Base-by-base conservation (phyloP, 257 asterid genomes). In the Linderniella brevidens region DNA sequence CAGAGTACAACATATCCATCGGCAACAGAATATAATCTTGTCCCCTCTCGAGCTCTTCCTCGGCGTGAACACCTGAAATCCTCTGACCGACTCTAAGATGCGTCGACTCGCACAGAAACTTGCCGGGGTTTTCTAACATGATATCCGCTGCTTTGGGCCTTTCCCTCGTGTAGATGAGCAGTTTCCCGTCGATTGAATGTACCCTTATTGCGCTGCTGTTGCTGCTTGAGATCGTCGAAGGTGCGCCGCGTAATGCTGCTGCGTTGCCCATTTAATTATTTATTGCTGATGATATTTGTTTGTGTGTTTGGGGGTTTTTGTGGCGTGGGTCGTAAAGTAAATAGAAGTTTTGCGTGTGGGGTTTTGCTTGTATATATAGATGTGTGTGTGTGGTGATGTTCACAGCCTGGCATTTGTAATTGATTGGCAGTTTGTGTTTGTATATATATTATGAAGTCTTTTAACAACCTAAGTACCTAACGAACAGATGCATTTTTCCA, bases 1-100 rank as follows among this genome's bases (percentile, higher is more conserved):
- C 93, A 0, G 93, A 75, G 61, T 81, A 73, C 10, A 81, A 69
- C 80, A 81, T 75, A 16, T 75, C 86, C 76, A 81, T 64, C 1
- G 90, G 86, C 0, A 81, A 76, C 16, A 81, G 78, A 57, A 64
- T 65, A 9, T 80, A 77, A 10, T 61, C 38, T 47, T 62, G 64
- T 37, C 74, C 68, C 14, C 60, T 58, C 50, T 77, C 76, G n/a
- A 80, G 70, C 9, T 66, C 79, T 50, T 80, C 85, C 49, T 80
- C 93, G 0, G 85, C 85, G 6, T 63, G 59, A 0, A 77, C 25
- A 8, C 88, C 88, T 16, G 68, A 65, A 4, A 74, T 66, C 11
- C 93, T 50, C 11, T 72, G 75, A 1, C 85, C 88, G 11, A 74
- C 75, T 51, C 48, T 67, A 0, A 77, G 52, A 13, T 65, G 53